Base-by-base conservation (phyloP, 2,329 filamentous ascomycete genomes). In the Calonectria pseudoreteaudii region DNA sequence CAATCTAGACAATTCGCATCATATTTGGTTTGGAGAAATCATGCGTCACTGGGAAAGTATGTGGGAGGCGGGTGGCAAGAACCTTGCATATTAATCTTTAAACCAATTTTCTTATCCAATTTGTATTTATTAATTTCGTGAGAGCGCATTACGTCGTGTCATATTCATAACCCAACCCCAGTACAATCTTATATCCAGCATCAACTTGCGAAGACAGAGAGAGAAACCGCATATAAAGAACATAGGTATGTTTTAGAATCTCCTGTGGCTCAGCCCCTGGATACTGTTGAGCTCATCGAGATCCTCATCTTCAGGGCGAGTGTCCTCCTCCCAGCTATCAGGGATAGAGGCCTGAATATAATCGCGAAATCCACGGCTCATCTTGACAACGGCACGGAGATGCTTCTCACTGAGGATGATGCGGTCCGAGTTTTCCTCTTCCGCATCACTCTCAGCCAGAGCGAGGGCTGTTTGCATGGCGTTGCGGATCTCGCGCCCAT, bases 391-490 rank as follows among this genome's bases (percentile, higher is more conserved):
- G 20, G 82, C 82, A 4, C 81, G 79, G 20, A 84, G 68, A 47
- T 84, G 82, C 76, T 83, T 83, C 73, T 83, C 82, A 6, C 73
- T 70, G n/a, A 84, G 74, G 23, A 80, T 77, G 34, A 82, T 76
- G 14, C 78, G 80, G 13, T 84, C 83, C 10, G 75, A 65, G 10
- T 79, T 81, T 50, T 83, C 81, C 30, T 86, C 85, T 30, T 85
- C 75, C 18, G 85, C 83, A 49, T 87, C 85, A 20, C 78, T 83
- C 81, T 88, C 86, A 7, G 86, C 87, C 31, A 88, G 79, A 4
- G 86, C 85, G 23, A 88, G 82, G 0, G 86, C 86, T 1, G 86
- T 87, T 79, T 87, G 86, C 80, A 87, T 85, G 6, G 84, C 84
- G 53, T 86, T 86, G 23, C 85, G 84, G 68, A 86, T 86, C 74